These are phyloP conservation scores for Biscogniauxia marginata DNA, from an alignment of 2,329 filamentous ascomycete species.

Conservation along the genomic window DNA sequence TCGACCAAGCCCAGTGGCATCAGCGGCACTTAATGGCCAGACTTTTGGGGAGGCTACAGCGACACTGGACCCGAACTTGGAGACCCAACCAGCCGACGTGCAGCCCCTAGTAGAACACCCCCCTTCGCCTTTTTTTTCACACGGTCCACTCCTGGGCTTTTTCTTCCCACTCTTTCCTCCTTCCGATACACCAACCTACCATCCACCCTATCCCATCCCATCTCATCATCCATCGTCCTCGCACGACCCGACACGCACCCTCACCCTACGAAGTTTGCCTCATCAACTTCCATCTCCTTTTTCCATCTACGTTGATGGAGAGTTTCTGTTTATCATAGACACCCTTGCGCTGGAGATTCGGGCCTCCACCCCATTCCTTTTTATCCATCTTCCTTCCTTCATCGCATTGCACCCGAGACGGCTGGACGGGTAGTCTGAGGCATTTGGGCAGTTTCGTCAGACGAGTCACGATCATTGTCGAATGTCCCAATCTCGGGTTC, in stretches of 20 bases:
- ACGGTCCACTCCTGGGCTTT: background rate
- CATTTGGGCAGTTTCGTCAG: constrained; percentile 27
- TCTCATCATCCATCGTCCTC: constrained; percentile 7
- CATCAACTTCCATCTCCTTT: constrained; percentile 11
- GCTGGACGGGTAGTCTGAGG: constrained; percentile 26
- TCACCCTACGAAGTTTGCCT: background rate
- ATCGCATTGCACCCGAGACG: constrained; percentile 10
- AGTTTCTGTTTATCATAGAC: constrained; percentile 27
- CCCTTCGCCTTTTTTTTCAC: constrained; percentile 1
- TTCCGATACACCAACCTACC: constrained; percentile 22
- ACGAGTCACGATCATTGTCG: constrained; percentile 23
- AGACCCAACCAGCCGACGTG: background rate
- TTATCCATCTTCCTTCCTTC: constrained; percentile 12
- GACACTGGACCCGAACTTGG: background rate
- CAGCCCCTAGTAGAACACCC: background rate
- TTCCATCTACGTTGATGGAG: constrained; percentile 31
- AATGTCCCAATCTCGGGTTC: constrained; percentile 19
- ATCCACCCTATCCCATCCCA: constrained; percentile 24
- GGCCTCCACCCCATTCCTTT: constrained; percentile 26
- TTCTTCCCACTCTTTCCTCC: constrained; percentile 13
- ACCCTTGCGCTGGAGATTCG: constrained; percentile 34
- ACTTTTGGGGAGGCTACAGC: background rate
- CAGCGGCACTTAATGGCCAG: background rate
- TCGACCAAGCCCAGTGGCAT: background rate
- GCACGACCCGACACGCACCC: constrained; percentile 2